These are phyloP conservation scores for Passiflora organensis DNA, from an alignment of 345 rosid genomes.

Conservation along the genomic window DNA sequence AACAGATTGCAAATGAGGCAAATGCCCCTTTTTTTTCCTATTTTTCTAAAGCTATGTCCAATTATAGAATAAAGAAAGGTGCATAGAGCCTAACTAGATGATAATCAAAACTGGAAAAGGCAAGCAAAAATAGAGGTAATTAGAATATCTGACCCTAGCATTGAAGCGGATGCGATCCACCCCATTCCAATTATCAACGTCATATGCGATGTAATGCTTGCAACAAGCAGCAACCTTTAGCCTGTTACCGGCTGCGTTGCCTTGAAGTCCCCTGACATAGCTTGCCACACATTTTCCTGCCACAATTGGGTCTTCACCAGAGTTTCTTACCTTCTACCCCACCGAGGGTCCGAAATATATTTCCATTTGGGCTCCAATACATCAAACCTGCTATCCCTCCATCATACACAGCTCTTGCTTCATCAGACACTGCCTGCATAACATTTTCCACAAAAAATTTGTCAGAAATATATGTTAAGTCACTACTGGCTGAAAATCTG, in stretches of 20 bases:
- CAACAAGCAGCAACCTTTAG: slow-evolving; percentile 13
- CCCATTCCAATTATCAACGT: slow-evolving; percentile 11
- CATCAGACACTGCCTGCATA: slow-evolving; percentile 4
- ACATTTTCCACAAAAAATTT: neutral
- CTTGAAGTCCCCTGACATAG: slow-evolving; percentile 13
- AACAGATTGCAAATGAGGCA: no score
- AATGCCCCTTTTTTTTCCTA: no score
- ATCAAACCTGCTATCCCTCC: slow-evolving; percentile 11
- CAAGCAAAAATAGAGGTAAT: no score
- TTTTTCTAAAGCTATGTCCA: no score
- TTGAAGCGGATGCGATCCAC: neutral
- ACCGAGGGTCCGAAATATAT: slow-evolving; percentile 14
- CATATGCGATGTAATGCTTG: slow-evolving; percentile 13
- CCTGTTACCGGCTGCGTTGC: neutral
- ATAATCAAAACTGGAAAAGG: no score
- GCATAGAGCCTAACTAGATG: no score
- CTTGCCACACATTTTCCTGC: neutral
- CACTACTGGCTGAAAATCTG: slow-evolving; percentile 40
- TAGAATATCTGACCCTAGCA: no score
- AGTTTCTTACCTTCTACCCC: slow-evolving; percentile 15
- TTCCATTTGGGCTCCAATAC: slow-evolving; percentile 11
- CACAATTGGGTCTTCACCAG: slow-evolving; percentile 11
- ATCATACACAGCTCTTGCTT: slow-evolving; percentile 13
- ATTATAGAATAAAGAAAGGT: no score
- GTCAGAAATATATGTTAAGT: no score